phyloP scores from a whole-genome alignment of 169 alveolate genomes.

The Cryptosporidium canis region DNA sequence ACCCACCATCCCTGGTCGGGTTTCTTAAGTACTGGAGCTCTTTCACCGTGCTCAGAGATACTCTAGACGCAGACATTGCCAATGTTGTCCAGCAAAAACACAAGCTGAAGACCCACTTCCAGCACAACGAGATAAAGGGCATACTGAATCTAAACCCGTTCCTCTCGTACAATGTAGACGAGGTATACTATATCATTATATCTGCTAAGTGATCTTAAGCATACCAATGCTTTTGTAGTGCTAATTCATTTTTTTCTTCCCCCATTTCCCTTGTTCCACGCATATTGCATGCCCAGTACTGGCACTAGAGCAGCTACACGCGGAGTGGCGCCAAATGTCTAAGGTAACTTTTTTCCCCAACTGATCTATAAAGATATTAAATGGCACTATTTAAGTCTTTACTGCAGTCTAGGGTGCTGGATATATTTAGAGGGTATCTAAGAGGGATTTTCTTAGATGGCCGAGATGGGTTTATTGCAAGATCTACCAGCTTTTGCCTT shows the following conservation, averaged over 20 bases:
- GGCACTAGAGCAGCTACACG: no score
- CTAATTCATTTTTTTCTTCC: neutral
- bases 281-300: no score
- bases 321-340: neutral
- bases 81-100: conserved; percentile 51
- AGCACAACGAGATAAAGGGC: conserved; percentile 45
- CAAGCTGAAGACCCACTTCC: conserved; percentile 17
- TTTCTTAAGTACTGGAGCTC: conserved; percentile 48
- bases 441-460: conserved; percentile 10
- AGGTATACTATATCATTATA: conserved; percentile 33
- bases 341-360: neutral
- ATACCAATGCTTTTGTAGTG: neutral
- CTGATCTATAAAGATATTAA: neutral
- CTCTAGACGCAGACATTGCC: conserved; percentile 70
- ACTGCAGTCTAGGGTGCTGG: neutral
- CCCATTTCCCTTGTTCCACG: neutral
- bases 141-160: conserved; percentile 45
- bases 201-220: neutral
- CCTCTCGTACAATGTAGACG: conserved; percentile 39
- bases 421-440: conserved; percentile 48
- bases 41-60: conserved; percentile 28
- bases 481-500: conserved; percentile 11
- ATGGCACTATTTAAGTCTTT: neutral
- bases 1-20: conserved; percentile 50
- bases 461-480: neutral